Base-by-base conservation (phyloP, 2,329 filamentous ascomycete species). In the Apiospora hydei region DNA sequence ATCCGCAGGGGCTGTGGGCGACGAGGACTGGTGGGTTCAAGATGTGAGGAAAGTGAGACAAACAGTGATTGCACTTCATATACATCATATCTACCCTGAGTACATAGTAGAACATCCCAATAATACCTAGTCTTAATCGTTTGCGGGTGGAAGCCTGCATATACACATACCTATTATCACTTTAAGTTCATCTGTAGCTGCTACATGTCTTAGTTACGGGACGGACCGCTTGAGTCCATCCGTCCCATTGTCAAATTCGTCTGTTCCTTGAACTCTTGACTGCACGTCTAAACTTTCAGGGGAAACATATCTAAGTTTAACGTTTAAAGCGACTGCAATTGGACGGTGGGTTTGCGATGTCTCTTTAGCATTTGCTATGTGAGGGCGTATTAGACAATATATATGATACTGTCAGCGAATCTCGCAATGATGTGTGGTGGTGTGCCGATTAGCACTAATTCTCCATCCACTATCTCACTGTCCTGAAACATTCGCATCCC, bases 21-120 rank as follows among this genome's bases (percentile, higher is more conserved):
- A 75, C 77, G n/a, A 78, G 83, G 71, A 84, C 84, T 0, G 83
- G 80, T 0, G 84, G 84, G 5, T 85, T 84, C 77, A 84, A 84
- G 79, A 78, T 80, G 71, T 70, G 69, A 70, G 13, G 43, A 3
- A 44, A 16, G 24, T n/a, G n/a, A n/a, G n/a, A n/a, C n/a, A n/a
- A n/a, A n/a, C n/a, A n/a, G n/a, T n/a, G n/a, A n/a, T 38, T 16
- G 16, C 13, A 61, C 14, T 38, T 10, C 26, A 0, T 38, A 38
- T 16, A 4, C 10, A 38, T 38, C 16, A 1, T 4, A 61, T 61
- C 16, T 21, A 34, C 30, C 7, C 1, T 18, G 1, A 16, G 6
- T 57, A 61, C 53, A 16, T 16, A 30, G 24, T 53, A 53, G 13
- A 16, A 30, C 30, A 24, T 53, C 24, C 6, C 30, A 26, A 53